phyloP scores from a whole-genome alignment of 257 asterid species.

The Leonotis leonurus region DNA sequence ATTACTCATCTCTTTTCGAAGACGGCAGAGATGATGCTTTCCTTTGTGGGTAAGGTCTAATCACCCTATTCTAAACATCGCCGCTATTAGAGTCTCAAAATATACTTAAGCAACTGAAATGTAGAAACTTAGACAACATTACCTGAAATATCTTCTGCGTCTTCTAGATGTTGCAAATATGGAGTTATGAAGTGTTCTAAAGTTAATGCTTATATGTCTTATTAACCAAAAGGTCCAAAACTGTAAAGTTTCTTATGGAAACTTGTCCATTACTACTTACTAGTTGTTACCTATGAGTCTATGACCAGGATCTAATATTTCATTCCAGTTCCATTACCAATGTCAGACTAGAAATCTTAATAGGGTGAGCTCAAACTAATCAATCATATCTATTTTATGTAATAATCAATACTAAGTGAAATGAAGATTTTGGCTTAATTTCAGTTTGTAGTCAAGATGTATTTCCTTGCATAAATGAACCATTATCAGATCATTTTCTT shows the following conservation, averaged over 20 bases:
- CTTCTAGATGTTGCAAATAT: too few relatives aligned
- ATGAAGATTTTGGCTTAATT: neutral
- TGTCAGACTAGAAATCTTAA: neutral
- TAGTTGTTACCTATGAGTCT: neutral
- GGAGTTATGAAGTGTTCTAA: too few relatives aligned
- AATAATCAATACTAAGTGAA: too few relatives aligned
- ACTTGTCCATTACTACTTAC: neutral
- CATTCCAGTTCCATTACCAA: neutral
- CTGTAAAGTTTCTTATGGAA: neutral
- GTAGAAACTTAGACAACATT: neutral
- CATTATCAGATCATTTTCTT: neutral
- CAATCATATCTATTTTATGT: too few relatives aligned
- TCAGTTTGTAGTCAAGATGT: neutral
- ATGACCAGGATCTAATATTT: neutral
- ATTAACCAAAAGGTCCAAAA: too few relatives aligned
- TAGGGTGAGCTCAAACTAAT: neutral
- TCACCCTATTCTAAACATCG: conserved; percentile 12
- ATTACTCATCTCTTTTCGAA: conserved; percentile 76
- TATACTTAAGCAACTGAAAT: neutral
- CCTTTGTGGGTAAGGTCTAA: conserved; percentile 41
- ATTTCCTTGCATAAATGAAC: neutral
- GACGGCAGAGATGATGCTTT: conserved; percentile 46
- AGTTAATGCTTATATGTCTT: too few relatives aligned
- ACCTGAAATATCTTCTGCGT: neutral
- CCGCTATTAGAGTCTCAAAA: neutral